Conservation (phyloP, 1,139 yeast genomes). For the Candida dubliniensis region DNA sequence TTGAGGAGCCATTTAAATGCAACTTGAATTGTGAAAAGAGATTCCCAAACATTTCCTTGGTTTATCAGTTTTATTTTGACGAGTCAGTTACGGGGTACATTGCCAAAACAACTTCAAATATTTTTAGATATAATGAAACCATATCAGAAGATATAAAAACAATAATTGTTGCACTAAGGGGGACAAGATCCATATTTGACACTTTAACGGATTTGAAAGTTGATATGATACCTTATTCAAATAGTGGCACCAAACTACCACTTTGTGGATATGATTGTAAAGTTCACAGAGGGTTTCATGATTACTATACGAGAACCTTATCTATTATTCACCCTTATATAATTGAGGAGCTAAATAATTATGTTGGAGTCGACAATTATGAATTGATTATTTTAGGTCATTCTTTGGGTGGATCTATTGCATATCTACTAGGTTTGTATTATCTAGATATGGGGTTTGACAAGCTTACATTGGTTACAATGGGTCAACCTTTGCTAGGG, state of each 20-base stretch:
- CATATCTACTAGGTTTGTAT: conserved; percentile 39
- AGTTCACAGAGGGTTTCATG: conserved; percentile 50
- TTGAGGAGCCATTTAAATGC: conserved; percentile 47
- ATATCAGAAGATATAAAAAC: conserved; percentile 23
- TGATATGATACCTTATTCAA: conserved; percentile 36
- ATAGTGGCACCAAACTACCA: conserved; percentile 24
- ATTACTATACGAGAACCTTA: conserved; percentile 33
- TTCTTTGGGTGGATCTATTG: conserved; percentile 54
- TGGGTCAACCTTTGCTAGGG: conserved; percentile 56
- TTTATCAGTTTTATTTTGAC: conserved; percentile 49
- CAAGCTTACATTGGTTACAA: conserved; percentile 38
- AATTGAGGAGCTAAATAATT: conserved; percentile 22
- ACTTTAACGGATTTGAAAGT: conserved; percentile 46
- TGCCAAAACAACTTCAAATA: conserved; percentile 33
- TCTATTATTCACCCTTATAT: conserved; percentile 26
- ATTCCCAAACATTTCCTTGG: conserved; percentile 43
- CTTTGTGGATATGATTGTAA: conserved; percentile 40
- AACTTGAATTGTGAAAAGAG: conserved; percentile 37
- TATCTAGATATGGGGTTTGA: conserved; percentile 37
- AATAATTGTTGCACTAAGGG: conserved; percentile 44
- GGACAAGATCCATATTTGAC: conserved; percentile 50
- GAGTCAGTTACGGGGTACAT: conserved; percentile 42
- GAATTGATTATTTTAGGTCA: conserved; percentile 48
- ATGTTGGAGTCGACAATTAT: conserved; percentile 23
- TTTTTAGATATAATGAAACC: conserved; percentile 23